phyloP scores from a whole-genome alignment of 2,329 filamentous ascomycete species.

The Raffaelea deltoideospora region DNA sequence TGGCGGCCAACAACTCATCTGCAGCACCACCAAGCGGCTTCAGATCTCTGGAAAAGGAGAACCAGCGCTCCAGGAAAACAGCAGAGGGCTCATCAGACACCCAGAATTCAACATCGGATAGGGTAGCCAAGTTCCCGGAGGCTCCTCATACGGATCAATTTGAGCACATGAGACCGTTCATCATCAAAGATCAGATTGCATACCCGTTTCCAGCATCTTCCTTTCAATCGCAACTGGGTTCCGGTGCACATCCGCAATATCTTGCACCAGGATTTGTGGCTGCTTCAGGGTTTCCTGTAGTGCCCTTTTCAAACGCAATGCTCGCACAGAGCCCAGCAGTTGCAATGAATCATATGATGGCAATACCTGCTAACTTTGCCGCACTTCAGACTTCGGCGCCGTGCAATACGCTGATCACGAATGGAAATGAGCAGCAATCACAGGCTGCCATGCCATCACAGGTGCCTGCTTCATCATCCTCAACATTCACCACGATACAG shows the following conservation, averaged over 20 bases:
- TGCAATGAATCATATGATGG: neutral
- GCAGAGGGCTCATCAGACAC: too few species aligned
- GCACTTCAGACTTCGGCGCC: too few species aligned
- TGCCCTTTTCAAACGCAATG: constrained; percentile 11
- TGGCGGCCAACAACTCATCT: neutral
- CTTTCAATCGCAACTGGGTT: constrained; percentile 4
- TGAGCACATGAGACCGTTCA: constrained; percentile 29
- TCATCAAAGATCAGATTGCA: constrained; percentile 20
- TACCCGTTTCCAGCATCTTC: constrained; percentile 14
- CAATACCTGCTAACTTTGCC: too few species aligned
- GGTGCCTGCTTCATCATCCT: too few species aligned
- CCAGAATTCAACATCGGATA: too few species aligned
- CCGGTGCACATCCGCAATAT: constrained; percentile 4
- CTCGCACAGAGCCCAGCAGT: constrained; percentile 3
- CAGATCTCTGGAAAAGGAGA: constrained; percentile 10
- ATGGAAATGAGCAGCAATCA: too few species aligned
- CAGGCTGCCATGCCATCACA: too few species aligned
- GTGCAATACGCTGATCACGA: too few species aligned
- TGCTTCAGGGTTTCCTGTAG: constrained; percentile 9
- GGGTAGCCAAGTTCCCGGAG: too few species aligned
- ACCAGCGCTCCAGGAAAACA: too few species aligned
- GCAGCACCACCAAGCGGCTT: constrained; percentile 5
- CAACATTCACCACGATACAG: constrained; percentile 8
- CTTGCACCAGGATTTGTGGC: constrained; percentile 7
- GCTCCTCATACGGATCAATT: too few species aligned